Conservation (phyloP, 805 yeast species). For the Isabelozyma gotoi region DNA sequence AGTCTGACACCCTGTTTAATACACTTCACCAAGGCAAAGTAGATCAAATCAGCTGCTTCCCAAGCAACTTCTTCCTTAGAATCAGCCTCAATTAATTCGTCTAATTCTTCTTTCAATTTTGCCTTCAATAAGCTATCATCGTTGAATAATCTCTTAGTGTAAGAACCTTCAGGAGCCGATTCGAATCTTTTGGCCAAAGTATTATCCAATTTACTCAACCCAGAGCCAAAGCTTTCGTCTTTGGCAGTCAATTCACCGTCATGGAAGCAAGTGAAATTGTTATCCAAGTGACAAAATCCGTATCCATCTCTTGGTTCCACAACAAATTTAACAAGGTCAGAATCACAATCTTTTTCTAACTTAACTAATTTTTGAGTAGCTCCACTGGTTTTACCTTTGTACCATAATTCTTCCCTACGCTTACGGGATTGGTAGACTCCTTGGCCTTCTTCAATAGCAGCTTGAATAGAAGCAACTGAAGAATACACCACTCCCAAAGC, state of each 20-base stretch:
- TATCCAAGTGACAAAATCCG: slow-evolving; percentile 91
- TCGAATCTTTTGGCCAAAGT: slow-evolving; percentile 61
- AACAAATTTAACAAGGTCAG: slow-evolving; percentile 82
- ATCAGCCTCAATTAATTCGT: slow-evolving; percentile 85
- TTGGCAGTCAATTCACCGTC: slow-evolving; percentile 33
- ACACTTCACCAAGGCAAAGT: slow-evolving; percentile 55
- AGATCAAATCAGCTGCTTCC: slow-evolving; percentile 92
- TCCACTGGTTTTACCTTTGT: slow-evolving; percentile 95
- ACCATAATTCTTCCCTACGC: slow-evolving; percentile 81
- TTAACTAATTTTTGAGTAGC: slow-evolving; percentile 77
- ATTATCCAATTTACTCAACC: slow-evolving; percentile 66
- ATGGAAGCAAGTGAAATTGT: slow-evolving; percentile 69
- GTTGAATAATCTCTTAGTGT: slow-evolving; percentile 82
- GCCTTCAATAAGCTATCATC: slow-evolving; percentile 78
- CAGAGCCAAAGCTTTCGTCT: slow-evolving; percentile 53
- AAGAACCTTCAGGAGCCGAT: slow-evolving; percentile 89
- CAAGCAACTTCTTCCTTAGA: slow-evolving; percentile 64
- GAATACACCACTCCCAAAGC: slow-evolving; percentile 89
- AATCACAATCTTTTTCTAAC: slow-evolving; percentile 84
- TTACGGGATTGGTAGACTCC: slow-evolving; percentile 95
- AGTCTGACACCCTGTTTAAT: slow-evolving; percentile 73
- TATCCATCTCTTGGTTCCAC: slow-evolving; percentile 77
- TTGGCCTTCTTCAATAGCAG: slow-evolving; percentile 74
- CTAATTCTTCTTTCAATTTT: slow-evolving; percentile 93
- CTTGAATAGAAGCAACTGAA: slow-evolving; percentile 73